Conservation (phyloP, 345 rosid species). For the Bruguiera parviflora region DNA sequence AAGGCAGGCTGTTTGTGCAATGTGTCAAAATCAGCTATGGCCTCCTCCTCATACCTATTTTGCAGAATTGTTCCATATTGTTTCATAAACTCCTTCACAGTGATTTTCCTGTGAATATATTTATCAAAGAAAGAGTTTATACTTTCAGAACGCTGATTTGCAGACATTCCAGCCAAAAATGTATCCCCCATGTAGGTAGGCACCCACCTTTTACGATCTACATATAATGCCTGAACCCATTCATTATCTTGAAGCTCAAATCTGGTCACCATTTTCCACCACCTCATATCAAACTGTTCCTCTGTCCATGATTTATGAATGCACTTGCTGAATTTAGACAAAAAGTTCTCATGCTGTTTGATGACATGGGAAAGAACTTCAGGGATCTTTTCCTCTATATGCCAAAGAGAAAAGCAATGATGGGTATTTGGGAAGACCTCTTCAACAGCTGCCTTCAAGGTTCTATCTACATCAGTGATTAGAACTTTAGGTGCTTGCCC, state of each 20-base stretch:
- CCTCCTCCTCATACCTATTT: conserved; percentile 24
- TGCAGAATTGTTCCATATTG: conserved; percentile 26
- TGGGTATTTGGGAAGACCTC: conserved; percentile 21
- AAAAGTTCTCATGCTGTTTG: conserved; percentile 21
- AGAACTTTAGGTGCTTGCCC: conserved; percentile 25
- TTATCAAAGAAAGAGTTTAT: conserved; percentile 27
- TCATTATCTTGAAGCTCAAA: conserved; percentile 25
- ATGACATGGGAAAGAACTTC: conserved; percentile 23
- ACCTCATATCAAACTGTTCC: conserved; percentile 26
- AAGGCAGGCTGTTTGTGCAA: conserved; percentile 25
- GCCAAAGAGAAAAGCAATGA: conserved; percentile 29
- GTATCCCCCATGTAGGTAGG: conserved; percentile 23
- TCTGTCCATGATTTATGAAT: conserved; percentile 29
- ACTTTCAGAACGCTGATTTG: conserved; percentile 27
- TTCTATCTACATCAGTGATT: conserved; percentile 22
- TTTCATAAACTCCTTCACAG: conserved; percentile 28
- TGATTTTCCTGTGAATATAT: conserved; percentile 23
- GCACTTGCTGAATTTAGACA: conserved; percentile 24
- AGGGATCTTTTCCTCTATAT: conserved; percentile 23
- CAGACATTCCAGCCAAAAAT: conserved; percentile 24
- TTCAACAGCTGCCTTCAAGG: conserved; percentile 25
- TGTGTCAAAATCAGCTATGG: conserved; percentile 28
- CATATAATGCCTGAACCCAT: conserved; percentile 21
- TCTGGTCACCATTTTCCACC: conserved; percentile 27
- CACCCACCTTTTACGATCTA: conserved; percentile 30